These are phyloP conservation scores for Isochrysis galbana DNA, from an alignment of 78 protist species.

Conservation along the genomic window DNA sequence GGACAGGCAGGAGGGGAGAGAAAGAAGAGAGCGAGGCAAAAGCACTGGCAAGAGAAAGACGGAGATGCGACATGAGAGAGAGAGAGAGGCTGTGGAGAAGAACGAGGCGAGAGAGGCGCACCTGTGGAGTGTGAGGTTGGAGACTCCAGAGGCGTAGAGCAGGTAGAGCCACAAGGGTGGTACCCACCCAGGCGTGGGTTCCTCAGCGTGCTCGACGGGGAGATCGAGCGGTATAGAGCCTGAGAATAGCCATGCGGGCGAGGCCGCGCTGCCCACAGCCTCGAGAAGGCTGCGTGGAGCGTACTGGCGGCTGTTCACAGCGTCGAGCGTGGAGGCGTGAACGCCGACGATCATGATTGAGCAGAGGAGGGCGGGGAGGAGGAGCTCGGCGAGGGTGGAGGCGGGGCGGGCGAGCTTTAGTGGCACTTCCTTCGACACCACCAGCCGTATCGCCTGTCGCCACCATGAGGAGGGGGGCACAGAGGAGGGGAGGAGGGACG, in stretches of 20 bases:
- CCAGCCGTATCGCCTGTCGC: neutral
- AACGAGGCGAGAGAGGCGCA: no score
- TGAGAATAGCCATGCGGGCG: neutral
- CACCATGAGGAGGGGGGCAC: no score
- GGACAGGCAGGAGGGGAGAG: no score
- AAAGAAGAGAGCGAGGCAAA: no score
- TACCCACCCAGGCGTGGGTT: neutral
- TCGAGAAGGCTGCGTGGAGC: neutral
- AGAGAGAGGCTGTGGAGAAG: no score
- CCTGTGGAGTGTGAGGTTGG: neutral
- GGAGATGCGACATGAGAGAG: no score
- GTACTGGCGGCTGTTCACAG: neutral
- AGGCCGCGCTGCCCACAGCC: neutral
- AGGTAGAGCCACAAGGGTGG: neutral
- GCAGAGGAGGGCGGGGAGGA: constrained; percentile 9
- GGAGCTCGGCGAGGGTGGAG: neutral
- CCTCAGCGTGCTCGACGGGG: neutral
- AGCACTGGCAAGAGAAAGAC: no score
- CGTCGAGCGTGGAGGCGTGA: neutral
- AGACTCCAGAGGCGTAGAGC: neutral
- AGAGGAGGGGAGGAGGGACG: no score
- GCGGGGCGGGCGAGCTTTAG: neutral
- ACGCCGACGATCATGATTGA: neutral
- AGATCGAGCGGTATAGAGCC: neutral
- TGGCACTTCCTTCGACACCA: neutral